Conservation (phyloP, 257 asterid species). For the Oldenlandia corymbosa region DNA sequence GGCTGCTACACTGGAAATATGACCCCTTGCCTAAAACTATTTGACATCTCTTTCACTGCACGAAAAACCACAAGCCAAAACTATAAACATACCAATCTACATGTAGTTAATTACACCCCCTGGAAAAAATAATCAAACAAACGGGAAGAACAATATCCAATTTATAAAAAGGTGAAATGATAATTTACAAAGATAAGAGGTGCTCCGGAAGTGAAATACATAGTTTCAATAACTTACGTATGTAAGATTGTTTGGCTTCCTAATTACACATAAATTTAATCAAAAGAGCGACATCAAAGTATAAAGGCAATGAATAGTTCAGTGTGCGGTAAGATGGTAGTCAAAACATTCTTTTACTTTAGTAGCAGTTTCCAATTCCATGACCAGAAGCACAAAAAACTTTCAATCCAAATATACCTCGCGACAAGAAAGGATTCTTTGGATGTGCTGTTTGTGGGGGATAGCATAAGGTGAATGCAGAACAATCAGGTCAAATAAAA, state of each 20-base stretch:
- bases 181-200: neutral
- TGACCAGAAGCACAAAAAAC: no score
- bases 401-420: neutral
- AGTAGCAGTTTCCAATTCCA: no score
- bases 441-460: neutral
- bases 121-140: neutral
- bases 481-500: constrained; percentile 1
- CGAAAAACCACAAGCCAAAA: neutral
- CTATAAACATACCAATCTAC: neutral
- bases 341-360: neutral
- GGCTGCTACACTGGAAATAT: neutral
- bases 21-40: neutral
- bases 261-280: neutral
- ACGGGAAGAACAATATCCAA: neutral
- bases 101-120: neutral
- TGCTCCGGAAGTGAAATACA: neutral
- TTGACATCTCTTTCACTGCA: neutral
- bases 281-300: neutral
- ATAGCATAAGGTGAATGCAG: neutral
- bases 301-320: no score
- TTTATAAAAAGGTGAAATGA: neutral
- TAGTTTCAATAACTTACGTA: neutral
- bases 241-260: neutral
- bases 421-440: neutral
- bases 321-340: no score